Percentiles rank a stretch among this genome's conserved stretches.
These are phyloP conservation scores for Capsicum baccatum DNA, from an alignment of 257 asterid species.

Conservation along the genomic window DNA sequence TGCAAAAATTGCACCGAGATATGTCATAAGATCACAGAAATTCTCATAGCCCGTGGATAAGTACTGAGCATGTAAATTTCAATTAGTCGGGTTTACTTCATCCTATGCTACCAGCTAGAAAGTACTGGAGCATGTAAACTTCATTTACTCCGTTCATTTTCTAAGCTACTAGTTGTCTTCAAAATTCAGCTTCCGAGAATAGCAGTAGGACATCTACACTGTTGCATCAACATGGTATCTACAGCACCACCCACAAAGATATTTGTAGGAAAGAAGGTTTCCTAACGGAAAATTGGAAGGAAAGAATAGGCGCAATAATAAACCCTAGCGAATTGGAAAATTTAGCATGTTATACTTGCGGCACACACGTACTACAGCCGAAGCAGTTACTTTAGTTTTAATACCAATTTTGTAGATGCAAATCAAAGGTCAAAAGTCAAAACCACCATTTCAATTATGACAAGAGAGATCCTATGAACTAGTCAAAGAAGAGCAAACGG, in stretches of 20 bases:
- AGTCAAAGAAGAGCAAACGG: neutral
- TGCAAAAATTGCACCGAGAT: neutral
- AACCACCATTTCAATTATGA: neutral
- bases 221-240: neutral
- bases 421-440: neutral
- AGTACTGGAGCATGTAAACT: too few relatives aligned
- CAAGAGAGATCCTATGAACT: neutral
- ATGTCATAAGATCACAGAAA: neutral
- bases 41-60: neutral
- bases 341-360: neutral
- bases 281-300: neutral
- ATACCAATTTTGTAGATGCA: neutral
- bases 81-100: neutral
- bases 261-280: neutral
- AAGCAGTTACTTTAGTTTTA: neutral
- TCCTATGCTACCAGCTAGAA: neutral
- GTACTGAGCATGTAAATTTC: neutral
- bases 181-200: neutral
- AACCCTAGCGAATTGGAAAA: neutral
- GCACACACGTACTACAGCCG: neutral
- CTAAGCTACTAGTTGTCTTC: neutral
- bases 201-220: neutral
- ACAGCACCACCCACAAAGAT: neutral
- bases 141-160: too few relatives aligned
- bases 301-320: neutral